Base-by-base conservation (phyloP, 352 stramenopile species). In the Phytophthora foliorum region DNA sequence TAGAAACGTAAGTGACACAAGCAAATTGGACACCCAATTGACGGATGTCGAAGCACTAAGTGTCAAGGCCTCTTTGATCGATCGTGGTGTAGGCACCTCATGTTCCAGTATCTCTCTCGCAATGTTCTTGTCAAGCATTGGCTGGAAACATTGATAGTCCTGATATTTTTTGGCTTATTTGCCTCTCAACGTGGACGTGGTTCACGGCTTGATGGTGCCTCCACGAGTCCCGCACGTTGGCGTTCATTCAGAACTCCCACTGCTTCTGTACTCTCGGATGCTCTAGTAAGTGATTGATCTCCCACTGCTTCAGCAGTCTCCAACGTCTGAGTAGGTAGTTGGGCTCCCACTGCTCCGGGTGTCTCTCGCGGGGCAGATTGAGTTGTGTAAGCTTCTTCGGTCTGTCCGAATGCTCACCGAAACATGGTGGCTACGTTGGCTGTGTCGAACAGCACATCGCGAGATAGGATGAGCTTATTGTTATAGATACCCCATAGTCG, bases 1-100 rank as follows among this genome's bases (percentile, higher is more conserved):
- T n/a, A 99, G 74, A 72, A 98, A 99, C 9, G 96, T 98, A 52
- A 97, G 93, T 34, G 90, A 97, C 32, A 99, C 85, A 11, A 98
- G 54, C 3, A 98, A 65, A 71, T 98, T 98, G 9, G 84, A 78
- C 57, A 98, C 52, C 95, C 96, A 98, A 72, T 98, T 98, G 14
- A 96, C 88, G 2, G 90, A 90, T 16, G 96, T 98, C 5, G 93
- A 87, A 8, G n/a, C n/a, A n/a, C n/a, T n/a, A n/a, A n/a, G n/a
- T n/a, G n/a, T n/a, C 34, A 39, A 34, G 4, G 29, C 29, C 8
- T 34, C 29, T 54, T 41, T 54, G 27, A 54, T 5, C 46, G 46
- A 54, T 38, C 46, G 46, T 22, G 27, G 29, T 34, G 29, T 34
- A 34, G 29, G 29, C 8, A 34, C 25, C 38, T 53, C 38, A 25